Evolutionary conservation across 2,329 filamentous ascomycete species (phyloP).

Genomic region (Alternaria consortialis): DNA sequence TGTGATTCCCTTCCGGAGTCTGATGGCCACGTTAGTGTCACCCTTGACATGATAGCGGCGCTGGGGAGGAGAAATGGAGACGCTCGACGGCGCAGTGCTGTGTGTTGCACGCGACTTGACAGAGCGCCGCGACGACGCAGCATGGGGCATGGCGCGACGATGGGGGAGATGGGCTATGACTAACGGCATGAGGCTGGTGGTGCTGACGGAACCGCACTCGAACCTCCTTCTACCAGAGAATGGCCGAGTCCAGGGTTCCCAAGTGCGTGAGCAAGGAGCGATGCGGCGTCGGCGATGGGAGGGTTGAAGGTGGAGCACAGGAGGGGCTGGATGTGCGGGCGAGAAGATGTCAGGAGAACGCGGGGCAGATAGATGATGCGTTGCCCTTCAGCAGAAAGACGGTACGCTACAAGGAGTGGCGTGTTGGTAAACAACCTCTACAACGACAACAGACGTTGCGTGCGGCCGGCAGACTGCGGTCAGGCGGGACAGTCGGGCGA

Average conservation of each 20-base stretch:
- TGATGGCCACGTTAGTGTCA: slow-evolving; percentile 52
- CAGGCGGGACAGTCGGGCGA: slow-evolving; percentile 1
- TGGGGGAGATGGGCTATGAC: slow-evolving; percentile 51
- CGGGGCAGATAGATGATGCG: neutral
- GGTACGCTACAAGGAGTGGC: slow-evolving; percentile 3
- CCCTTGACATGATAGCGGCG: slow-evolving; percentile 32
- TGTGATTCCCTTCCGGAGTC: slow-evolving; percentile 50
- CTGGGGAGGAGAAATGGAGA: slow-evolving; percentile 40
- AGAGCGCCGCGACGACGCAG: slow-evolving; percentile 36
- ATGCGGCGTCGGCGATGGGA: slow-evolving; percentile 26
- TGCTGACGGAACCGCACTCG: slow-evolving; percentile 44
- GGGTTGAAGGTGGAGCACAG: neutral
- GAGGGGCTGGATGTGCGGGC: neutral
- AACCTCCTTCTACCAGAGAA: slow-evolving; percentile 52
- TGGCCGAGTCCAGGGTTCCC: slow-evolving; percentile 46
- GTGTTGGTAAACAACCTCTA: slow-evolving; percentile 19
- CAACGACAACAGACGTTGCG: slow-evolving; percentile 1
- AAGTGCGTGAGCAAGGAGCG: slow-evolving; percentile 31
- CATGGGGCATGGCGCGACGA: slow-evolving; percentile 35
- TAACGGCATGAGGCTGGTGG: slow-evolving; percentile 54
- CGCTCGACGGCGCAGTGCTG: slow-evolving; percentile 40
- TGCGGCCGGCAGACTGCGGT: neutral
- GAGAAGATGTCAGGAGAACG: neutral
- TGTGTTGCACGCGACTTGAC: slow-evolving; percentile 33
- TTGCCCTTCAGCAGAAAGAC: neutral